phyloP scores from a whole-genome alignment of 2,329 filamentous ascomycete species.

The Cadophora sp. region DNA sequence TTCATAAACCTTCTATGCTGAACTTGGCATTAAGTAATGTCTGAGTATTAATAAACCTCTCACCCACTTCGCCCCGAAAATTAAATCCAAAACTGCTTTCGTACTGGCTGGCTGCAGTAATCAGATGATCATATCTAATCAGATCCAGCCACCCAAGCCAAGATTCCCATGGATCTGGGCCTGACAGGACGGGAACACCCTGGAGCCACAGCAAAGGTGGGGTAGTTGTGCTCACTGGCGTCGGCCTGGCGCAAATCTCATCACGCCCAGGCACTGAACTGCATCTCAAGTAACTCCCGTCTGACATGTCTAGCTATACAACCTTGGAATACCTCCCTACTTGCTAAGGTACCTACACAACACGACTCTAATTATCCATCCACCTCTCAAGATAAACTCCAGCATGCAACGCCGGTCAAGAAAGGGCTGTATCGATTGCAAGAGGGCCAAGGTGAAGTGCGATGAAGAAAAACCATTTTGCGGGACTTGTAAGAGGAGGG shows the following conservation, averaged over 20 bases:
- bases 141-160: constrained; percentile 5
- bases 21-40: too few relatives aligned
- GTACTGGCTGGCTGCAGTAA: neutral
- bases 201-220: neutral
- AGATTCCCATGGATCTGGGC: constrained; percentile 4
- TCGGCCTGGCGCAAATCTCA: constrained; percentile 11
- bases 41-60: too few relatives aligned
- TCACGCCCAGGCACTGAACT: neutral
- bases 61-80: too few relatives aligned
- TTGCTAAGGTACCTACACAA: neutral
- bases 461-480: constrained; percentile 56
- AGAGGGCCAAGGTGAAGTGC: constrained; percentile 72
- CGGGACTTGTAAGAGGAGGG: constrained; percentile 45
- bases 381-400: neutral
- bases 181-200: constrained; percentile 11
- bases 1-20: too few relatives aligned
- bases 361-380: neutral
- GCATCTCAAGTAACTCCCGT: neutral
- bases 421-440: constrained; percentile 66
- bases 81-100: neutral
- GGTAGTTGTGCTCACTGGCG: neutral
- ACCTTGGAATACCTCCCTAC: too few relatives aligned
- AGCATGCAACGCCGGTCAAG: constrained; percentile 28
- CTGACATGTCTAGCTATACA: neutral
- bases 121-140: constrained; percentile 12